A percentile compares a stretch with the other conserved stretches of the same genome.
These are phyloP conservation scores for Coleophoma eucalyptorum DNA, from an alignment of 2,329 filamentous ascomycete species.

Conservation along the genomic window DNA sequence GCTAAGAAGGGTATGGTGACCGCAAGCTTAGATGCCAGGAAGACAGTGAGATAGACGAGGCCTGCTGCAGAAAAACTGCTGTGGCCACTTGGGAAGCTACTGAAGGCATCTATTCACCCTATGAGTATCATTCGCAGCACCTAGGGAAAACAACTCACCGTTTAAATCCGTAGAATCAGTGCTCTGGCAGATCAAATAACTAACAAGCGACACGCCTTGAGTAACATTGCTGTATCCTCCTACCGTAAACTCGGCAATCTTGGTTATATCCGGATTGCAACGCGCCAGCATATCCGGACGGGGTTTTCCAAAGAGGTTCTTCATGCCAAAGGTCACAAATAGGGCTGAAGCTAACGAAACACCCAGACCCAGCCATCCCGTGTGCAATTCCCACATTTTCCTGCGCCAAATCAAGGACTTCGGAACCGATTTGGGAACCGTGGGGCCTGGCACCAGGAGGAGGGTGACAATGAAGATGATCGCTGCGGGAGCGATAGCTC, in stretches of 20 bases:
- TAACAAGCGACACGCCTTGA: constrained; percentile 63
- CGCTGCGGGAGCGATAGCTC: constrained; percentile 59
- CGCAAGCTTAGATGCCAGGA: constrained; percentile 78
- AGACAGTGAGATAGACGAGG: constrained; percentile 80
- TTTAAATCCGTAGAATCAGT: constrained; percentile 55
- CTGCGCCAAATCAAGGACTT: constrained; percentile 65
- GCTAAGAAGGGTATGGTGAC: constrained; percentile 69
- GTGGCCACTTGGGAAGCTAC: constrained; percentile 79
- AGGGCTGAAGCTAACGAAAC: constrained; percentile 67
- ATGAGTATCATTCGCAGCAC: too few species aligned
- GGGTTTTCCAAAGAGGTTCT: constrained; percentile 62
- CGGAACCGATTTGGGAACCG: constrained; percentile 56
- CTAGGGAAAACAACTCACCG: constrained; percentile 25
- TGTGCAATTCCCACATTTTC: constrained; percentile 85
- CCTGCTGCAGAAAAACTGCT: constrained; percentile 73
- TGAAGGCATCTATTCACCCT: constrained; percentile 59
- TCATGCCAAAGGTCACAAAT: constrained; percentile 79
- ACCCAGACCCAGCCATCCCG: constrained; percentile 75
- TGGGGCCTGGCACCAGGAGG: constrained; percentile 65
- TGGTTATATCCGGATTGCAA: constrained; percentile 47
- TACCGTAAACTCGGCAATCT: constrained; percentile 56
- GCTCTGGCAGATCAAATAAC: constrained; percentile 69
- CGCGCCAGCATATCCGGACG: constrained; percentile 45
- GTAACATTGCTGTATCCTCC: constrained; percentile 52
- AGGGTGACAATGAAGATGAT: constrained; percentile 60